Base-by-base conservation (phyloP, 1,139 yeast genomes). In the Geotrichum citri-aurantii region DNA sequence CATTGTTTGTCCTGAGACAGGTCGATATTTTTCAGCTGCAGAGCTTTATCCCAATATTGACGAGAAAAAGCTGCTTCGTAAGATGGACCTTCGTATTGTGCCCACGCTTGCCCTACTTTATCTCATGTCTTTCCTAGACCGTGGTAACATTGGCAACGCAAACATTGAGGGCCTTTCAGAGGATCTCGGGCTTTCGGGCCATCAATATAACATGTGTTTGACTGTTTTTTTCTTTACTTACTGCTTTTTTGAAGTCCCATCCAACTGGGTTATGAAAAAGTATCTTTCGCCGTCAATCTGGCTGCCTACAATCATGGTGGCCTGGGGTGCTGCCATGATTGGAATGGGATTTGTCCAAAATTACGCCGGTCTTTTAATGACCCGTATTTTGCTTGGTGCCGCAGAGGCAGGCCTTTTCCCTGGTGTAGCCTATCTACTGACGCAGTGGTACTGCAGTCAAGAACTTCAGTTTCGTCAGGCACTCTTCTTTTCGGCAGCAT, bases 61-160 rank as follows among this genome's bases (percentile, higher is more conserved):
- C 55, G 79, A 78, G 64, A 68, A 66, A 40, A 74, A 73, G 57
- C 74, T 80, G 23, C 71, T 69, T 49, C 61, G 78, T 59, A 80
- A 77, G 64, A 71, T 79, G 46, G 85, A 81, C 63, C 52, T 72
- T 47, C 68, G 81, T 57, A 68, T 81, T 42, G 70, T 81, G 62
- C 83, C 84, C 0, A 72, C 79, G 73, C 70, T 80, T 49, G 77
- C 81, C 17, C 63, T 77, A 51, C 74, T 81, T 56, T 81, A 81
- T 62, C 75, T 81, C 59, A 71, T 81, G 58, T 79, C 81, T 62
- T 80, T 78, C 65, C 71, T 83, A 62, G 87, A 83, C 68, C 72
- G 85, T 63, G 81, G 81, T 61, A 82, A 82, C 66, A 81, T 84
- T 64, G 86, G 86, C 1, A 79, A 81, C 65, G 88, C 88, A 0